Base-by-base conservation (phyloP, 345 rosid genomes). In the Populus pruinosa region DNA sequence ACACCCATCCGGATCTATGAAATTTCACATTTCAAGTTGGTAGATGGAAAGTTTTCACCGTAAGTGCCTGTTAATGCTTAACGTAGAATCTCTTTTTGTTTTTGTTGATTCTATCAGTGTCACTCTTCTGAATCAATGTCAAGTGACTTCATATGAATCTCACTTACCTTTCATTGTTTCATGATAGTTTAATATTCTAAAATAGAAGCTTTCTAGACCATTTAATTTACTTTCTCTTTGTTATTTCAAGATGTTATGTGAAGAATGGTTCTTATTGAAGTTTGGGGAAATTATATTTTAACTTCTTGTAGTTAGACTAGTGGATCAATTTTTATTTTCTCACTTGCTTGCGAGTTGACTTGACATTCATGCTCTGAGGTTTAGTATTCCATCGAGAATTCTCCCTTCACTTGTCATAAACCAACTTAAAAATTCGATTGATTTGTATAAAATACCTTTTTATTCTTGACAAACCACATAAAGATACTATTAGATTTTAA, bases 11-110 rank as follows among this genome's bases (percentile, higher is more conserved):
- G 79, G 84, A 89, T 87, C 81, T 94, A 96, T 83, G 97, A 91
- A 83, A 92, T 96, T 81, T 93, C 97, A 55, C 93, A 85, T 82
- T 94, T 87, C 89, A 89, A 94, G 86, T 85, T 96, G 93, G 98
- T 96, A n/a, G 99, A 96, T 87, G 99, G 99, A 79, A 96, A 94
- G 83, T 96, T 96, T 87, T 96, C 99, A 65, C 90, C 98, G 99
- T 94, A 90, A 94, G 99, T 85, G 35, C 66, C 66, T 66, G 4
- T 23, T 66, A 62, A 9, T 49, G 29, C 17, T 12, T 23, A 59
- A 27, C 64, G 7, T 67, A 11, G 38, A 43, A 33, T 70, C 13
- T 33, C 38, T 31, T 11, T 10, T 43, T 43, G 20, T 14, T 71
- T 80, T 55, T 55, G 21, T 66, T 63, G 49, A 16, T 23, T 64